These are phyloP conservation scores for Brettanomyces custersianus DNA, from an alignment of 805 yeast species.

Conservation along the genomic window DNA sequence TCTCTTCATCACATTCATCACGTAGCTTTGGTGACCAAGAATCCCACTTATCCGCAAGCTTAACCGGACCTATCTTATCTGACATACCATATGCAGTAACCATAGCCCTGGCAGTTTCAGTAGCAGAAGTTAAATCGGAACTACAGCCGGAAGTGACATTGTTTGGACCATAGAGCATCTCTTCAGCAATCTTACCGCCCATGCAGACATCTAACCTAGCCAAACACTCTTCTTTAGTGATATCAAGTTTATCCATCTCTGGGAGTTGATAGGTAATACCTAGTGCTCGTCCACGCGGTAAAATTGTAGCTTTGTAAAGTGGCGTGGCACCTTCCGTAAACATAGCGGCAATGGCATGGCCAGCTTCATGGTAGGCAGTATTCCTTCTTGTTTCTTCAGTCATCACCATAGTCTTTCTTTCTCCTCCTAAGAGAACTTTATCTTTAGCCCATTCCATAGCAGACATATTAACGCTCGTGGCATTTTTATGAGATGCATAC, in stretches of 20 bases:
- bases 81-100: conserved; percentile 96
- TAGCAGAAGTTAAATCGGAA: conserved; percentile 82
- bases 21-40: conserved; percentile 87
- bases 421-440: conserved; percentile 96
- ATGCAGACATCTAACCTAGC: conserved; percentile 94
- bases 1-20: conserved; percentile 89
- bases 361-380: conserved; percentile 98
- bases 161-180: conserved; percentile 79
- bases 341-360: conserved; percentile 97
- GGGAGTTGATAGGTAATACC: conserved; percentile 98
- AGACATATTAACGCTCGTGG: conserved; percentile 78
- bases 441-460: conserved; percentile 99
- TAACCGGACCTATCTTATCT: conserved; percentile 85
- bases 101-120: conserved; percentile 92
- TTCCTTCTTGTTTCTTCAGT: conserved; percentile 90
- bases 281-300: conserved; percentile 93
- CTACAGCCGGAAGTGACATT: conserved; percentile 95
- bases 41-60: conserved; percentile 84
- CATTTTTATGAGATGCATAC: conserved; percentile 87
- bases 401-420: conserved; percentile 93
- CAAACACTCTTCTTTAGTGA: conserved; percentile 79
- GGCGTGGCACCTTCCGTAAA: conserved; percentile 92
- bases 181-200: conserved; percentile 99
- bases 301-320: conserved; percentile 89
- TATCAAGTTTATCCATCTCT: conserved; percentile 95